Conservation (phyloP, 2,329 filamentous ascomycete genomes). For the Aureobasidium zeae region DNA sequence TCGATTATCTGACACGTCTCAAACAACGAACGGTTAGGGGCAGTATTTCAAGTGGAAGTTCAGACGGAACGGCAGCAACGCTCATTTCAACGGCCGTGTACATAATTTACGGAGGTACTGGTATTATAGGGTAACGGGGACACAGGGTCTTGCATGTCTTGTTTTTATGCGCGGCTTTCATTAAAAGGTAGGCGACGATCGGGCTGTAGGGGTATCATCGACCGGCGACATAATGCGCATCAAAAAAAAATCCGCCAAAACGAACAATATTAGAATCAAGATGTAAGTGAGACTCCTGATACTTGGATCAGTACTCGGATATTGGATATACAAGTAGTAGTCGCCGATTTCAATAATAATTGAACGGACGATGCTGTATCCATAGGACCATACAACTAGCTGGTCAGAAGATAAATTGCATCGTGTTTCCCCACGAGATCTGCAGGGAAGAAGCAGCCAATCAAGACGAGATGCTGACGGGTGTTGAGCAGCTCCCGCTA, state of each 20-base stretch:
- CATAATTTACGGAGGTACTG: background rate
- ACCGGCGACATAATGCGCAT: conserved; percentile 5
- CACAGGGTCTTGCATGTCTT: conserved; percentile 5
- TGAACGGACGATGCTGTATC: too few relatives aligned
- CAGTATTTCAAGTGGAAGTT: background rate
- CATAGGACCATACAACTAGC: too few relatives aligned
- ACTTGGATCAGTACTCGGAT: background rate
- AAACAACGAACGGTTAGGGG: too few relatives aligned
- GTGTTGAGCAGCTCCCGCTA: too few relatives aligned
- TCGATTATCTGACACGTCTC: background rate
- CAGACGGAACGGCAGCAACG: background rate
- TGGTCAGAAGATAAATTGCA: too few relatives aligned
- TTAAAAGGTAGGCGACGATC: conserved; percentile 6
- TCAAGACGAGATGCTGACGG: too few relatives aligned
- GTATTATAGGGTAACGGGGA: conserved; percentile 5
- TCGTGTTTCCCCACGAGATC: too few relatives aligned
- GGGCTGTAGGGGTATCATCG: conserved; percentile 1
- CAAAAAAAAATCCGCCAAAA: background rate
- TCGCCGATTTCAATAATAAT: too few relatives aligned
- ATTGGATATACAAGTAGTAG: too few relatives aligned
- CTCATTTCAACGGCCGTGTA: background rate
- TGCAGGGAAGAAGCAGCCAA: conserved; percentile 4
- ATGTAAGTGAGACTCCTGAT: conserved; percentile 4
- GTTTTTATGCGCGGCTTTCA: background rate
- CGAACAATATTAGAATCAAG: conserved; percentile 10